Evolutionary conservation across 768 basidiomycete genomes (phyloP), one percentile per base, ranked within the genome.

Genomic region (Leccinum obscurum): DNA sequence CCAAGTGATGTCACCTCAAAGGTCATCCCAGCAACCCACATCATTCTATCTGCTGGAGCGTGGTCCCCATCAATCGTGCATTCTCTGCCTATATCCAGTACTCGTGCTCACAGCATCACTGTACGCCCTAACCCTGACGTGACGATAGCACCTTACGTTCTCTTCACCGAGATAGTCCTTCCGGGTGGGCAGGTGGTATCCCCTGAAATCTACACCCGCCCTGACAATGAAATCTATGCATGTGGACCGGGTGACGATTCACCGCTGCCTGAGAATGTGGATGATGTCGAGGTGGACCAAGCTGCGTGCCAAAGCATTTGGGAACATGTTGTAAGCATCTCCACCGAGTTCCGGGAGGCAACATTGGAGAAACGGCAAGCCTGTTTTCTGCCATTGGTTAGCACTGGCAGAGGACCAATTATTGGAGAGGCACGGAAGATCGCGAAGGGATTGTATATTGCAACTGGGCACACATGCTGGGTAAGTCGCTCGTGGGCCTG

Each of bases 21-120:
- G 58, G 73, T 72, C n/a, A 67, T 89, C 17, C 71, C 79, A 0
- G 87, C 89, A 15, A 88, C 88, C 10, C 80, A 88, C 57, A 83
- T 94, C 62, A 77, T 96, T 44, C 72, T 97, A 54, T 82, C 87
- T 44, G 90, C 90, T n/a, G 94, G 94, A 26, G 89, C 92, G 15
- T 97, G 94, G 93, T 90, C 92, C 0, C 79, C 90, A 8, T 68
- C 68, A 9, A 70, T 95, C 59, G 55, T 89, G 34, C 77, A 82
- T 9, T 62, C 74, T 20, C 78, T 90, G 30, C 86, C 87, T 15
- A 80, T 91, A 64, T 67, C 76, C n/a, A 81, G 80, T 48, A 85
- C 81, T 6, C 86, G 90, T 56, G 89, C 88, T 0, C 90, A 92
- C 71, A 90, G 88, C 66, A 81, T 92, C 67, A 84, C 83, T 8